phyloP scores from a whole-genome alignment of 225 moss, liverwort and hornwort species.

The Bryum argenteum region DNA sequence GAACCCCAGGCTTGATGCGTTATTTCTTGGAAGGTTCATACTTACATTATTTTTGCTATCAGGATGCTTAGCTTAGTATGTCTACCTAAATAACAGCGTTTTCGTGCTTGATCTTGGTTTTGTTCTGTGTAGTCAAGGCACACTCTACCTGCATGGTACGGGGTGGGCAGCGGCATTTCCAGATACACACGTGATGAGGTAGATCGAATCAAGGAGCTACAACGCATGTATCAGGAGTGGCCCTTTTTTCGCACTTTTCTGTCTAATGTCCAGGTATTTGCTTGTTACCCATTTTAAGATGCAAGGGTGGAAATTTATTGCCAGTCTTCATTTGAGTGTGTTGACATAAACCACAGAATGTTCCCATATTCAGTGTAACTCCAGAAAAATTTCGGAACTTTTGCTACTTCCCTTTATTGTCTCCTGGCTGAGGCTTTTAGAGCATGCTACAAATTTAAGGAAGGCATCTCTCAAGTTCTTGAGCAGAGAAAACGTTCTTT shows the following conservation, averaged over 20 bases:
- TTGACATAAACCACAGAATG: background rate
- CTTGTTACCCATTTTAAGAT: conserved; percentile 3
- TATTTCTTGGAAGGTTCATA: conserved; percentile 19
- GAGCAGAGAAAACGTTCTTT: conserved; percentile 3
- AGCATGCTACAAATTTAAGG: background rate
- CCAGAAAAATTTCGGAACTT: background rate
- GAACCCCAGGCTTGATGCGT: conserved; percentile 8
- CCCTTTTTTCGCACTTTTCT: conserved; percentile 96
- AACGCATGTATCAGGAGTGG: conserved; percentile 85
- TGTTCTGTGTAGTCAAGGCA: conserved; percentile 79
- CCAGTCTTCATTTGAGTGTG: conserved; percentile 16
- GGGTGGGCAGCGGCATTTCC: conserved; percentile 86
- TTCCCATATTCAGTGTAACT: conserved; percentile 6
- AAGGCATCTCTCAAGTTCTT: background rate
- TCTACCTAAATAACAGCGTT: conserved; percentile 7
- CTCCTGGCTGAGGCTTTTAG: conserved; percentile 10
- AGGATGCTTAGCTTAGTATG: background rate
- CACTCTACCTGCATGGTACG: conserved; percentile 97
- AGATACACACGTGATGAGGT: conserved; percentile 77
- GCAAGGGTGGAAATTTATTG: conserved; percentile 12
- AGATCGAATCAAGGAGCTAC: conserved; percentile 72
- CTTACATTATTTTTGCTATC: conserved; percentile 3
- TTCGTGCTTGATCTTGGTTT: conserved; percentile 12
- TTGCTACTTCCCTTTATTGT: conserved; percentile 4
- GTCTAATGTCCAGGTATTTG: conserved; percentile 81